Evolutionary conservation across 176 grass and related monocot genomes (phyloP), one percentile per base, ranked within the genome.

Genomic region (Oryza australiensis): DNA sequence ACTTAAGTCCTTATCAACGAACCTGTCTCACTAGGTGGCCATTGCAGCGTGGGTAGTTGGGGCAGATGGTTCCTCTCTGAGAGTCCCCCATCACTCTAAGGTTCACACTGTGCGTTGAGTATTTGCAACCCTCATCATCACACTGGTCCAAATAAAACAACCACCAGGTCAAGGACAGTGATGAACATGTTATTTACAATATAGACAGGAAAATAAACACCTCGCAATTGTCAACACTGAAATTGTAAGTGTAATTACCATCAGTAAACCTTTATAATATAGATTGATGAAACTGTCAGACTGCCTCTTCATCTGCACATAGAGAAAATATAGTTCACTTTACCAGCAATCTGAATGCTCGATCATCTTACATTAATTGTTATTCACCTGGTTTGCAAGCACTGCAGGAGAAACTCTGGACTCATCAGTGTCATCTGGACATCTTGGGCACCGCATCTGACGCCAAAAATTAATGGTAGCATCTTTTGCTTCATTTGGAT

Each of bases 1-100:
- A 46, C 72, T 62, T 37, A 72, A 84, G 68, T 27, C 1, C 24
- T 7, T 76, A 70, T 73, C 15, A 30, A 82, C 68, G 48, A 78
- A 94, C 93, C 91, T 93, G 93, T 94, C 85, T 92, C 62, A 89
- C 66, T 69, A 99, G 83, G 76, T 65, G 90, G 59, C 97, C 97
- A 1, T 95, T 93, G 76, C 91, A 99, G 62, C 81, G 81, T 81
- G 96, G 91, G 45, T 95, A 94, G 62, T 93, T 99, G 12, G 91
- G 96, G 72, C 96, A 99, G 64, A 99, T 74, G 22, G 91, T 90
- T 69, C 96, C 96, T 90, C 85, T 96, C 67, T 90, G 87, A 12
- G 89, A 83, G 88, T 99, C 93, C 18, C 97, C 91, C 80, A 96
- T 83, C 55, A 96, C 89, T 82, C 85, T 92, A 86, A 99, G 91